Evolutionary conservation across 2,329 filamentous ascomycete species (phyloP), one percentile per base, ranked within the genome.

Genomic region (Amphichorda felina): DNA sequence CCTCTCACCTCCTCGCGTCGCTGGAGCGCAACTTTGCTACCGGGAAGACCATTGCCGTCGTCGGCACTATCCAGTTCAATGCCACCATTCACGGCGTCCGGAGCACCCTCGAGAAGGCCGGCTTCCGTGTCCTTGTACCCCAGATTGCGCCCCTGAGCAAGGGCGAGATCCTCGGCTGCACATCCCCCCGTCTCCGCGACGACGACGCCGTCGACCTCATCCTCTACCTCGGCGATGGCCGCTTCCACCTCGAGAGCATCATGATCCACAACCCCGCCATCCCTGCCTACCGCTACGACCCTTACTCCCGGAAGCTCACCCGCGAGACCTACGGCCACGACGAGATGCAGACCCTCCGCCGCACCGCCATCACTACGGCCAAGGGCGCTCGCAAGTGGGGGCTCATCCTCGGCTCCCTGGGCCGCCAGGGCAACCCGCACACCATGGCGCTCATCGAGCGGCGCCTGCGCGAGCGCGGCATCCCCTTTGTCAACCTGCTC

Each of bases 51-150:
- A 79, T 98, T 39, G 91, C 91, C 5, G 72, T 95, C 46, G 89
- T 98, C 13, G 89, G 91, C 33, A 98, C 91, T 0, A 98, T 98
- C 46, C 91, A 98, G 56, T 98, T 98, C 70, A 98, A 98, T 59
- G 85, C 88, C 25, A 95, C 91, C 0, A 80, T 98, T 22, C 91
- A 98, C 58, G 85, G 84, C 13, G 76, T 94, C 11, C 77, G 79
- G 43, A 70, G 79, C 21, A 72, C 76, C 13, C 72, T 98, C 6
- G 84, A 94, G 46, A 76, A 74, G 30, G 84, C 85, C 11, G 91
- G 91, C 13, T 95, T 89, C 66, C 75, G 72, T 39, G 73, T 96
- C 24, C 54, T 94, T 17, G 81, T 96, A 22, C 91, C 91, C 0
- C 91, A 98, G 57, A 94, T 95, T 43, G 79, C 83, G 24, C 93